Conservation (phyloP, 1,284 basidiomycete genomes). For the Erythrobasidium hasegawianum region DNA sequence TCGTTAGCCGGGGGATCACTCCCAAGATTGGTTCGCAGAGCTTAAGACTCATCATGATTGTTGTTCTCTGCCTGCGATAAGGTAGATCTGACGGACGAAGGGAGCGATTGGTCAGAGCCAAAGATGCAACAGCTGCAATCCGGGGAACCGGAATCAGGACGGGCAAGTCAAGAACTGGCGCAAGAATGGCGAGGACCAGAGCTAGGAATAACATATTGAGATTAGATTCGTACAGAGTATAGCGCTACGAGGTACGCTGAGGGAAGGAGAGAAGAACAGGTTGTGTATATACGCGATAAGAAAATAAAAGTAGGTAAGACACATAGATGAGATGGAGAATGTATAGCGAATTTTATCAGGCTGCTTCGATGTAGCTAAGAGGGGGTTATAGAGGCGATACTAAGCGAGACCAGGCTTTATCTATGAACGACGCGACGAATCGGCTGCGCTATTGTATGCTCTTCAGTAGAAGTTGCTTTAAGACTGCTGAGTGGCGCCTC, state of each 20-base stretch:
- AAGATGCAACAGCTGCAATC: too few species aligned
- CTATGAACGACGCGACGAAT: conserved; percentile 3
- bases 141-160: too few species aligned
- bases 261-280: too few species aligned
- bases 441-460: neutral
- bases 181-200: too few species aligned
- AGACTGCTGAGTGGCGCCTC: conserved; percentile 7
- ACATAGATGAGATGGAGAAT: neutral
- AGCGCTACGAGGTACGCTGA: too few species aligned
- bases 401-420: neutral
- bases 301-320: neutral
- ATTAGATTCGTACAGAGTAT: too few species aligned
- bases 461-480: neutral
- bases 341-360: conserved; percentile 3
- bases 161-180: too few species aligned
- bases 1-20: neutral
- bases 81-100: too few species aligned
- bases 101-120: too few species aligned
- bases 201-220: too few species aligned
- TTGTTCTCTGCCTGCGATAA: neutral
- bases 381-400: neutral
- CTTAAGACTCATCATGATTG: conserved; percentile 4
- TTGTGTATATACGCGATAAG: too few species aligned
- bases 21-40: neutral
- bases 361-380: neutral